Conservation (phyloP, 176 grass and related monocot species). For the Aegilops bicornis region DNA sequence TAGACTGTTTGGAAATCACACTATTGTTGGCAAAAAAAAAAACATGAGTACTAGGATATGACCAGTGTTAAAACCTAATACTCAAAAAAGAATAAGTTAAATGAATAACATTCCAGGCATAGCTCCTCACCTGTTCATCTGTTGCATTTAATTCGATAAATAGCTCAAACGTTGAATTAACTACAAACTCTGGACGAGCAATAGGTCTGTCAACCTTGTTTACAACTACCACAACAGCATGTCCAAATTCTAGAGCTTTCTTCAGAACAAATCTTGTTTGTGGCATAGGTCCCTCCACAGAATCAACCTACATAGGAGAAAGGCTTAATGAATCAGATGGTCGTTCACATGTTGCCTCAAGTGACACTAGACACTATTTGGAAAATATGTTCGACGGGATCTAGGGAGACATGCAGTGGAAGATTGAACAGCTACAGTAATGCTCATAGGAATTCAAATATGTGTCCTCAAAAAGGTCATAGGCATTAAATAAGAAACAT, state of each 20-base stretch:
- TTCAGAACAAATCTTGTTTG: slow-evolving; percentile 99
- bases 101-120: background rate
- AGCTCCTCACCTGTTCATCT: slow-evolving; percentile 85
- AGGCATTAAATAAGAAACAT: slow-evolving; percentile 10
- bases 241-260: slow-evolving; percentile 97
- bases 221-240: slow-evolving; percentile 96
- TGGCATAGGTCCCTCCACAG: slow-evolving; percentile 99
- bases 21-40: slow-evolving; percentile 43
- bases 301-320: slow-evolving; percentile 77
- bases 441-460: slow-evolving; percentile 12
- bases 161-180: slow-evolving; percentile 98
- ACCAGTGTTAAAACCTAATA: background rate
- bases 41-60: slow-evolving; percentile 21
- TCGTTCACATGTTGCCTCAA: background rate
- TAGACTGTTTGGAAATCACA: slow-evolving; percentile 98
- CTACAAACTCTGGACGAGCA: slow-evolving; percentile 90
- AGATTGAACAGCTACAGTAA: slow-evolving; percentile 18
- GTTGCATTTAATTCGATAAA: slow-evolving; percentile 99
- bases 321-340: slow-evolving; percentile 22
- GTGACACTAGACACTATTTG: background rate
- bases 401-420: slow-evolving; percentile 13
- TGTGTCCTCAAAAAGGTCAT: background rate
- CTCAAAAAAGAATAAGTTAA: slow-evolving; percentile 27
- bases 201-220: slow-evolving; percentile 94
- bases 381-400: slow-evolving; percentile 20